Base-by-base conservation (phyloP, 345 rosid species). In the Hypericum perforatum region DNA sequence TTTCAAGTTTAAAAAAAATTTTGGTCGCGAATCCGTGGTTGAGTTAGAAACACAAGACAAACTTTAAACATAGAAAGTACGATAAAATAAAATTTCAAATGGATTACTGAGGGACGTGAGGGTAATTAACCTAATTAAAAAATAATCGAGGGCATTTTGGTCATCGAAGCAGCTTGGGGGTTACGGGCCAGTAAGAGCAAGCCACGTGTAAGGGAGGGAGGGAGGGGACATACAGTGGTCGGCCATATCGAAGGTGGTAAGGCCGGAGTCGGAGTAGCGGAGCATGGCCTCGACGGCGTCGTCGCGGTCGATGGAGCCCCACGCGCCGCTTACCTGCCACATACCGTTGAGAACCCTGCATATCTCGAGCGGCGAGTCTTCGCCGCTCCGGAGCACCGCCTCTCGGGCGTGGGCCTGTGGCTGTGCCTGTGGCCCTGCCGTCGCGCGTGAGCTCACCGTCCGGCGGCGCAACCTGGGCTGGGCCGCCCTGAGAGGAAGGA, bases 171-270 rank as follows among this genome's bases (percentile, higher is more conserved):
- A 22, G 1, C 32, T 4, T 1, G 32, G 32, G 32, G 32, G 4
- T 22, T 22, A 1, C 1, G 32, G 2, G 32, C 56, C 56, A 57
- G 32, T 55, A 2, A 29, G 12, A 11, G 13, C 5, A 32, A 6
- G 40, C 59, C 74, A 61, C 69, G 73, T 59, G 5, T 11, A 41
- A 5, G 7, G 13, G 5, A 15, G 47, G 36, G 15, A 37, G 6
- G 32, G 53, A 46, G 52, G 52, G 53, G 70, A 66, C 73, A 12
- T 64, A 90, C 94, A 90, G 60, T 84, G 94, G 59, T 90, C 96
- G 57, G 97, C 96, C 97, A 90, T 86, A 76, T 90, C 95, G 76
- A 90, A 90, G 51, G 97, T 90, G 70, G 94, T 70, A 74, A 90
- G 86, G 38, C 95, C 94, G 51, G 91, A 72, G 46, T 90, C 94